These are phyloP conservation scores for Gaultheria prostrata DNA, from an alignment of 148 eudicot genomes.

Conservation along the genomic window DNA sequence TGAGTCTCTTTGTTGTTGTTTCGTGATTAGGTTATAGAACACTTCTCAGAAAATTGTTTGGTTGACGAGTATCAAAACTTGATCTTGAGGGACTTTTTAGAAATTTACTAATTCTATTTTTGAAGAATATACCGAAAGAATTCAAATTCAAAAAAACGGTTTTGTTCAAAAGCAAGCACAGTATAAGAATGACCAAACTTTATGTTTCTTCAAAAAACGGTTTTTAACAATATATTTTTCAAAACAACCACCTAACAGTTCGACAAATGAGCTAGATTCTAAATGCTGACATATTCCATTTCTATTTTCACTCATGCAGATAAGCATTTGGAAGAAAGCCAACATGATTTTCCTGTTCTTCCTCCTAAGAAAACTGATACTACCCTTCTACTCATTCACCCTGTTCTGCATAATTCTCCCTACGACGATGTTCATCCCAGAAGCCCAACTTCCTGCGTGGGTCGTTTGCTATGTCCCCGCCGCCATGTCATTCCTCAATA, in stretches of 20 bases:
- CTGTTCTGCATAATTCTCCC: conserved; percentile 96
- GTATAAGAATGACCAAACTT: not conserved
- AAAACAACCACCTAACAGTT: not conserved
- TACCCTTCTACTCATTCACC: conserved; percentile 95
- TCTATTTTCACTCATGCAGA: conserved; percentile 45
- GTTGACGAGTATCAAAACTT: too few species aligned
- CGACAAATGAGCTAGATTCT: not conserved
- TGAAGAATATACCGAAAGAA: not conserved
- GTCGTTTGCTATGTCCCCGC: conserved; percentile 95
- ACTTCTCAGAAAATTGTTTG: too few species aligned
- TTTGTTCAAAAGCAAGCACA: not conserved
- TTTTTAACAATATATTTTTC: not conserved
- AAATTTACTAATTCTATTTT: too few species aligned
- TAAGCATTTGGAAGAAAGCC: conserved; percentile 79
- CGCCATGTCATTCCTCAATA: conserved; percentile 85
- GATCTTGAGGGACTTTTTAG: too few species aligned
- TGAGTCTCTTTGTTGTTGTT: too few species aligned
- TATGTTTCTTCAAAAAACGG: not conserved
- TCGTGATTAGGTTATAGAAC: too few species aligned
- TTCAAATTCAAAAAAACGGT: not conserved
- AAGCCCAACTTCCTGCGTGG: conserved; percentile 89
- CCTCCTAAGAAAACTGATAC: conserved; percentile 80
- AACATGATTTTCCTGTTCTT: conserved; percentile 91
- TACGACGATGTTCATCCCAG: conserved; percentile 97
- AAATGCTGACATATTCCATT: not conserved